Conservation (phyloP, 768 basidiomycete species). For the Gelatoporia subvermispora region DNA sequence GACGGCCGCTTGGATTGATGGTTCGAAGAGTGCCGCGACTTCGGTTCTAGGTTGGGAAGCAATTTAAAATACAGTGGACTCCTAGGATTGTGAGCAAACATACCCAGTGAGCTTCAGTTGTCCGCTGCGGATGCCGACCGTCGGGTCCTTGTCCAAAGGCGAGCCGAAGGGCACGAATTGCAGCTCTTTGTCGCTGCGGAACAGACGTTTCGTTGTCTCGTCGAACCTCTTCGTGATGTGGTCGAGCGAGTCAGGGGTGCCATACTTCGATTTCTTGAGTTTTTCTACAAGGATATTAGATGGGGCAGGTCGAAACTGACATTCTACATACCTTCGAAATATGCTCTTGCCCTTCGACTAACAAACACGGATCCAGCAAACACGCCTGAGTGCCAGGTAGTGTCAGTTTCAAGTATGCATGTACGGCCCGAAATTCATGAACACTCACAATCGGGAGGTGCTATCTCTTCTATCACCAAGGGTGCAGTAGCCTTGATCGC, state of each 20-base stretch:
- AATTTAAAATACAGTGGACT: constrained; percentile 4
- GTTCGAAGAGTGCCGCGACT: constrained; percentile 74
- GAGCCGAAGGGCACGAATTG: constrained; percentile 78
- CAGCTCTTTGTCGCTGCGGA: constrained; percentile 59
- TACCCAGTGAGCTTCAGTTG: constrained; percentile 70
- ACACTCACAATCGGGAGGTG: constrained; percentile 71
- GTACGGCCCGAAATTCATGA: background rate
- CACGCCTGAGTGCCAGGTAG: constrained; percentile 46
- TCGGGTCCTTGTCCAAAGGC: constrained; percentile 66
- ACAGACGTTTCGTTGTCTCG: constrained; percentile 77
- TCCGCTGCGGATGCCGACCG: constrained; percentile 68
- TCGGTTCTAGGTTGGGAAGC: constrained; percentile 30
- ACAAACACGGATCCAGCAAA: constrained; percentile 85
- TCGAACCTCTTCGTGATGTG: constrained; percentile 80
- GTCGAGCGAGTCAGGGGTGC: constrained; percentile 63
- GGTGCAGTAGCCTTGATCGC: constrained; percentile 66
- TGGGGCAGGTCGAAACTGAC: background rate
- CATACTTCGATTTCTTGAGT: constrained; percentile 68
- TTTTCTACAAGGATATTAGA: constrained; percentile 45
- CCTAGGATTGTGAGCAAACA: constrained; percentile 8
- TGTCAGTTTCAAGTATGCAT: background rate
- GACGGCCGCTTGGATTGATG: constrained; percentile 71
- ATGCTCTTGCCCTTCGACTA: constrained; percentile 66
- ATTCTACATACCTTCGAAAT: constrained; percentile 53
- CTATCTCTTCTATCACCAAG: constrained; percentile 77